phyloP scores from a whole-genome alignment of 139 green algal genomes.

The Chlorella sp. region DNA sequence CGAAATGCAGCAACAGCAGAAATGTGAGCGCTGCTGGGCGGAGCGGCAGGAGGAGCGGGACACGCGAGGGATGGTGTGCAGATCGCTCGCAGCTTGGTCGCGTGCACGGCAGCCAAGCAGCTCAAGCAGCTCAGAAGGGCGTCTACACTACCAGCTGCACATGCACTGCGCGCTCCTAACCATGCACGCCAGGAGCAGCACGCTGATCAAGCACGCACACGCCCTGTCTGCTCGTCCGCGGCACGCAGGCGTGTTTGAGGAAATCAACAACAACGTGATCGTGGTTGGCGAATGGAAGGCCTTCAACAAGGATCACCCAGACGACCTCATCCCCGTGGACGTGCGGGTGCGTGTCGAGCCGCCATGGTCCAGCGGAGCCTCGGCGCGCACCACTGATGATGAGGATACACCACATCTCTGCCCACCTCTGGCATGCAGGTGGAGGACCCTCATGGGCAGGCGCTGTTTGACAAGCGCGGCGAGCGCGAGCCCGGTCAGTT shows the following conservation, averaged over 20 bases:
- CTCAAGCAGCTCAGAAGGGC: too few species aligned
- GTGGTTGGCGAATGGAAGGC: conserved; percentile 46
- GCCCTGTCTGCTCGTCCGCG: neutral
- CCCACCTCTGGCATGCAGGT: too few species aligned
- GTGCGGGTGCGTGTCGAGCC: conserved; percentile 5
- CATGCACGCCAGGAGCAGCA: neutral
- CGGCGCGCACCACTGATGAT: too few species aligned
- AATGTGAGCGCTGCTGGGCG: conserved; percentile 16
- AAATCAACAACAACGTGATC: conserved; percentile 50
- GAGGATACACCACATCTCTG: too few species aligned
- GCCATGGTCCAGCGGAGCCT: too few species aligned
- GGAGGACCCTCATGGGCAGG: conserved; percentile 12
- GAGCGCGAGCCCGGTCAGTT: conserved; percentile 53
- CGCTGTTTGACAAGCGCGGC: conserved; percentile 9
- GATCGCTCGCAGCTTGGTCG: too few species aligned
- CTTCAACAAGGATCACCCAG: conserved; percentile 29
- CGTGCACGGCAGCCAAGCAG: too few species aligned
- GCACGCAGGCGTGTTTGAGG: conserved; percentile 37
- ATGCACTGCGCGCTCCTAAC: too few species aligned
- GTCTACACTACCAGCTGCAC: too few species aligned
- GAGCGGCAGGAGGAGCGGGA: too few species aligned
- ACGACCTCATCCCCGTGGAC: conserved; percentile 5
- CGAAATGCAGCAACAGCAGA: conserved; percentile 41
- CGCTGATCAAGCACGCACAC: neutral
- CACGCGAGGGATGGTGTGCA: too few species aligned